Evolutionary conservation across 129 eudicot genomes (phyloP), one percentile per base, ranked within the genome.

Genomic region (Ambrosia artemisiifolia): DNA sequence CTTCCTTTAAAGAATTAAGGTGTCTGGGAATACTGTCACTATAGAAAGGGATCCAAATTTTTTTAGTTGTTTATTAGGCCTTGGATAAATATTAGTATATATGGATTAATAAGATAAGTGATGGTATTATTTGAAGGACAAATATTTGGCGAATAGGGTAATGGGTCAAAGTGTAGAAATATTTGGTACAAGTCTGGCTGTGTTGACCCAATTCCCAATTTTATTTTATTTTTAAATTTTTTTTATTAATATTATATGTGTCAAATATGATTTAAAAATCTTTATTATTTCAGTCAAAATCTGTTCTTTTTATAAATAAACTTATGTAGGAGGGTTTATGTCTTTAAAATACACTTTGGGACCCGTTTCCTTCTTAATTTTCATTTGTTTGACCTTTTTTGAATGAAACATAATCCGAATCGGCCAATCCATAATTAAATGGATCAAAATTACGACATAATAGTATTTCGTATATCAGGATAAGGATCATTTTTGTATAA

Each of bases 1-100:
- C 13, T 40, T 70, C 55, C 33, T 7, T 61, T 63, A 32, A 65
- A 77, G 59, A 70, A 36, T 42, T 43, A 6, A 62, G 10, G 72
- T 63, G 61, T 70, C 43, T 47, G 19, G 48, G 81, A 54, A 30
- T 59, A 32, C 38, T 59, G 40, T 59, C 17, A 59, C 42, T 35
- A 20, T 59, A 46, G 46, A 48, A 77, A 59, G 30, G 48, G 66
- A 17, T 38, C n/a, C 42, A 24, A 20, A 10, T 6, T 34, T 16
- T 43, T 40, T 55, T 30, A 67, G 10, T 70, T 70, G 28, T 14
- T 70, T 18, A 28, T 8, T 7, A 2, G 5, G 46, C 16, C 36
- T 28, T 56, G 33, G 63, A 28, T 55, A 56, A 56, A 9, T 3
- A 56, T 51, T 51, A n/a, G 11, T 51, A 51, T 5, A 50, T 16